Evolutionary conservation across 2,329 filamentous ascomycete species (phyloP).

Genomic region (Ophiostoma ips): DNA sequence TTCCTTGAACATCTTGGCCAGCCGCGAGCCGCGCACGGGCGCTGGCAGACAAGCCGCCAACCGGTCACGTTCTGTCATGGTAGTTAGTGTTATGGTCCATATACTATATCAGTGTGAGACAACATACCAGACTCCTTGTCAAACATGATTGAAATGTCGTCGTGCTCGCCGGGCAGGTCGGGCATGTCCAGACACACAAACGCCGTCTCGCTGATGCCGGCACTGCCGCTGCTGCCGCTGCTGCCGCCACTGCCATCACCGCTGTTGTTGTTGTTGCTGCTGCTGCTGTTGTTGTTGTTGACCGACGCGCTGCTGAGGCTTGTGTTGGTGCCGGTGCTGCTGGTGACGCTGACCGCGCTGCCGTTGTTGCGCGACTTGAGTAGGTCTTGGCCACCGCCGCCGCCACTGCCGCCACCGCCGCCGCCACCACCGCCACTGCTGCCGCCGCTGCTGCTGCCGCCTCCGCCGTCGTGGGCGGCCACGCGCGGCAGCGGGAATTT

Average conservation of each 20-base stretch:
- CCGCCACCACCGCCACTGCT: constrained; percentile 30
- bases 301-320: constrained; percentile 12
- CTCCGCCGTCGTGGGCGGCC: constrained; percentile 28
- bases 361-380: constrained; percentile 19
- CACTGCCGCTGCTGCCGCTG: not conserved
- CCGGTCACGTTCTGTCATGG: constrained; percentile 36
- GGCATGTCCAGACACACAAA: constrained; percentile 80
- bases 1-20: constrained; percentile 11
- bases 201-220: constrained; percentile 33
- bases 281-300: no score
- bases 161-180: constrained; percentile 82
- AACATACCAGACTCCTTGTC: constrained; percentile 61
- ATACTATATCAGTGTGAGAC: no score
- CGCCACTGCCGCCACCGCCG: constrained; percentile 21
- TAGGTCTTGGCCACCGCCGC: constrained; percentile 1
- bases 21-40: constrained; percentile 34
- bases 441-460: constrained; percentile 3
- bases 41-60: constrained; percentile 40
- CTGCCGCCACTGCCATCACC: not conserved
- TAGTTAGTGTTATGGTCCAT: no score
- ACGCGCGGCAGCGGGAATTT: constrained; percentile 73
- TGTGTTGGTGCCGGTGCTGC: constrained; percentile 35
- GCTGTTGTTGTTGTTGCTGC: not conserved
- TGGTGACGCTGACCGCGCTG: not conserved
- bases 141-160: constrained; percentile 78